Evolutionary conservation across 495 filamentous ascomycete species (phyloP).

Genomic region (Talaromyces proteolyticus): DNA sequence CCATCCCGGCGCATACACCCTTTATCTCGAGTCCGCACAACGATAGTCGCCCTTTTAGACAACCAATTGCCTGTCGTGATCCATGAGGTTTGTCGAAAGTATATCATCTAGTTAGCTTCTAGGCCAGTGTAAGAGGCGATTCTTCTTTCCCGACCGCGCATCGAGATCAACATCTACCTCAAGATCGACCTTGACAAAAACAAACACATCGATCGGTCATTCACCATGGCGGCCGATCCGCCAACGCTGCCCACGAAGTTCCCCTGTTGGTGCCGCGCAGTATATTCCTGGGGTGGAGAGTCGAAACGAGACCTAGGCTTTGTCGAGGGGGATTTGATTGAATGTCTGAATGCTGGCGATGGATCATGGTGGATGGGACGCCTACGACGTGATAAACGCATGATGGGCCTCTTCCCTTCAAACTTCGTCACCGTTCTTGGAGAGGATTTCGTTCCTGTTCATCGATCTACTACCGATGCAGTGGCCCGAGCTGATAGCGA

Average conservation of each 20-base stretch:
- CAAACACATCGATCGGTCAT: background rate
- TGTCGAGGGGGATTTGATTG: constrained; percentile 94
- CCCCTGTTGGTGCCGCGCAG: constrained; percentile 91
- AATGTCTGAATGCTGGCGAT: constrained; percentile 96
- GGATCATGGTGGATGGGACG: constrained; percentile 98
- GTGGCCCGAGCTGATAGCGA: constrained; percentile 38
- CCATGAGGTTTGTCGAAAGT: background rate
- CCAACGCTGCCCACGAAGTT: constrained; percentile 76
- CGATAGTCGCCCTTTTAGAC: background rate
- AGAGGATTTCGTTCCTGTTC: constrained; percentile 75
- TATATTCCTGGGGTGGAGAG: constrained; percentile 98
- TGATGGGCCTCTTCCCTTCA: constrained; percentile 88
- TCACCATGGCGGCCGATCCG: constrained; percentile 51
- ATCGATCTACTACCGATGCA: constrained; percentile 57
- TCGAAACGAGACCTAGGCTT: constrained; percentile 92
- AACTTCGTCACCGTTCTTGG: constrained; percentile 93
- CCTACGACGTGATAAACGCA: constrained; percentile 75
- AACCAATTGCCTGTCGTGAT: background rate
- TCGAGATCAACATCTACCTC: no score
- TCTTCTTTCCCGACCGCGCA: no score
- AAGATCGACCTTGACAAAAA: background rate
- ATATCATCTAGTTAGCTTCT: background rate
- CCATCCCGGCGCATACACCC: background rate
- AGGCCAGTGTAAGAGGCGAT: no score
- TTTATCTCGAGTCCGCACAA: background rate